Evolutionary conservation across 2,329 filamentous ascomycete species (phyloP), one percentile per base, ranked within the genome.

Genomic region (Verticillium alfalfae): DNA sequence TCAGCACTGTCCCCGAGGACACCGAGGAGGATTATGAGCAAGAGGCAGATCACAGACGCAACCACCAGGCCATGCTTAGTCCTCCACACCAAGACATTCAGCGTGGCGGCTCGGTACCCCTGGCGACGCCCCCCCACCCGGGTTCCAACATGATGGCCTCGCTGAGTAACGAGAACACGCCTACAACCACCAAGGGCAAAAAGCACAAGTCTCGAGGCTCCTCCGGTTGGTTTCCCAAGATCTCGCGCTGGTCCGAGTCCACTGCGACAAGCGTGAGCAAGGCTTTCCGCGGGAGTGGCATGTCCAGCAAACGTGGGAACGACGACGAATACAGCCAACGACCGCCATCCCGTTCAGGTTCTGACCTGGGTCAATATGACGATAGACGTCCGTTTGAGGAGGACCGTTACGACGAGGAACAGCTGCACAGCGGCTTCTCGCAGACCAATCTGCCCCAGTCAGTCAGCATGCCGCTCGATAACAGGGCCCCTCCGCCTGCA

Each of bases 161-260:
- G n/a, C 75, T 83, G 62, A 93, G 91, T 77, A 88, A 87, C 61
- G 93, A 96, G 65, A 91, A 93, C 64, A 96, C 92, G 0, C 91
- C 92, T 12, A 82, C 81, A 66, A 87, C 85, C 1, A 89, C 92
- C 6, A 92, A 91, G 75, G 84, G 86, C 65, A 91, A 90, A 74
- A 97, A 96, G 78, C 91, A 96, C 78, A 96, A 96, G 73, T 94
- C 92, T 1, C 90, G 85, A 71, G 87, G 88, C 62, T 95, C 92
- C 0, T 92, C 91, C 0, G 81, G 84, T 59, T 88, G 86, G 81
- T 90, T 96, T 64, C 93, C 93, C 31, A 97, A 96, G 79, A 93
- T 97, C 65, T 98, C 95, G 6, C 87, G 95, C 54, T 99, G 95
- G 95, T 98, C 94, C 0, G 95, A 96, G 77, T 98, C 94, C 2